These are phyloP conservation scores for Ceratocystiopsis minuta DNA, from an alignment of 2,329 filamentous ascomycete genomes.

Conservation along the genomic window DNA sequence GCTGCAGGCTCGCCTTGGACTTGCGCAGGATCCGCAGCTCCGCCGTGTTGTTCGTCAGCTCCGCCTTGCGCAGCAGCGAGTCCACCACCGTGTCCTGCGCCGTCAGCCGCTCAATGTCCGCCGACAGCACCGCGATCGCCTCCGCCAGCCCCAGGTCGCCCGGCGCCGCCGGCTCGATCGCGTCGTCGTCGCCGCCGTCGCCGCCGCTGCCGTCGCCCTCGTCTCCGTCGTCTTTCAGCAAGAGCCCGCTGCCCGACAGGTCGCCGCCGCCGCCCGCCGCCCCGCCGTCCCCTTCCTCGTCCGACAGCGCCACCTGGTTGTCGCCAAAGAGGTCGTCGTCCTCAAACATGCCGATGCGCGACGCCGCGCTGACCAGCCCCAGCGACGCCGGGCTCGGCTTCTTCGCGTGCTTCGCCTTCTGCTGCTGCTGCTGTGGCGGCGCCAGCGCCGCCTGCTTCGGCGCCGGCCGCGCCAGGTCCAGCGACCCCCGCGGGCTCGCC, in stretches of 20 bases:
- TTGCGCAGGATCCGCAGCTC: slow-evolving; percentile 85
- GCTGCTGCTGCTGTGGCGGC: background rate
- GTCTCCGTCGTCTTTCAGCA: background rate
- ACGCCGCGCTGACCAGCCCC: slow-evolving; percentile 73
- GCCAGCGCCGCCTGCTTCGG: background rate
- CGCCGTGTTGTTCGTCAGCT: slow-evolving; percentile 89
- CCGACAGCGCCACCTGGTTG: slow-evolving; percentile 57
- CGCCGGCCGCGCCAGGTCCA: slow-evolving; percentile 13
- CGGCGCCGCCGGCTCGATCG: slow-evolving; percentile 84
- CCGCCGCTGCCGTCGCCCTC: slow-evolving; percentile 18
- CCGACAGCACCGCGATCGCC: slow-evolving; percentile 72
- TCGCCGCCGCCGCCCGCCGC: slow-evolving; percentile 52
- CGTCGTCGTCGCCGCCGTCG: slow-evolving; percentile 55
- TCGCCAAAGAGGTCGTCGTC: slow-evolving; percentile 89
- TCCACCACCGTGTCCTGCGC: slow-evolving; percentile 85
- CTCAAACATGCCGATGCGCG: slow-evolving; percentile 78
- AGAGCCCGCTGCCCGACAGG: slow-evolving; percentile 2
- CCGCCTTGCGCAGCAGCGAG: slow-evolving; percentile 80
- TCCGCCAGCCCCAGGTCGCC: slow-evolving; percentile 87
- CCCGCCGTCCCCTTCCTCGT: slow-evolving; percentile 45
- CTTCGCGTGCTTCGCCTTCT: no score
- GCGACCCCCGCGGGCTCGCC: slow-evolving; percentile 12
- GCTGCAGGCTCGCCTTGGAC: slow-evolving; percentile 79
- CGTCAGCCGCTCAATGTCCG: slow-evolving; percentile 74
- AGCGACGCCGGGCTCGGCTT: slow-evolving; percentile 84